These are phyloP conservation scores for Clitoria ternatea DNA, from an alignment of 306 rosid species.

Conservation along the genomic window DNA sequence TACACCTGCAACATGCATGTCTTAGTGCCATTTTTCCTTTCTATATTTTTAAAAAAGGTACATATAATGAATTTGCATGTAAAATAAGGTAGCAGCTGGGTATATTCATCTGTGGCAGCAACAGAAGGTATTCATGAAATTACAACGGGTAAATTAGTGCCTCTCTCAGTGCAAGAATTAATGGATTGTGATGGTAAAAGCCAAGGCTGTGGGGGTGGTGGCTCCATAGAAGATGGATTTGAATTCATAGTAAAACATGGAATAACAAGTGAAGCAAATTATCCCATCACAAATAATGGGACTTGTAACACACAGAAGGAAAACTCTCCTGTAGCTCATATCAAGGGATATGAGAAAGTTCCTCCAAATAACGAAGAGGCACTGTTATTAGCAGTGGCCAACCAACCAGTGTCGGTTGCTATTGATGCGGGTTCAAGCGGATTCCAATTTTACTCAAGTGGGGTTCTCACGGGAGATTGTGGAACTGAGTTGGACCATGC, in stretches of 20 bases:
- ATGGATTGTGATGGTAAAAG: slow-evolving; percentile 24
- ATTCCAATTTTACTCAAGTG: slow-evolving; percentile 23
- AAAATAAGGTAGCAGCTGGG: slow-evolving; percentile 27
- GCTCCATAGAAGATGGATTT: background rate
- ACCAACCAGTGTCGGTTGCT: slow-evolving; percentile 17
- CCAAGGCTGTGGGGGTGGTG: slow-evolving; percentile 21
- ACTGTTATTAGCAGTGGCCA: slow-evolving; percentile 18
- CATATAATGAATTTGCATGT: too few species aligned
- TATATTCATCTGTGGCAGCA: slow-evolving; percentile 20
- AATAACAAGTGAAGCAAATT: slow-evolving; percentile 18
- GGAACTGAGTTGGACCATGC: slow-evolving; percentile 9
- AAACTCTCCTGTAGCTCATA: background rate
- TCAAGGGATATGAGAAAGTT: slow-evolving; percentile 23
- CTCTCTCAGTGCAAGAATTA: slow-evolving; percentile 29
- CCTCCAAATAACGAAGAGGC: slow-evolving; percentile 13
- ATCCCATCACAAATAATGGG: slow-evolving; percentile 7
- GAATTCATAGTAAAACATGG: slow-evolving; percentile 13
- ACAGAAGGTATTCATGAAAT: slow-evolving; percentile 19
- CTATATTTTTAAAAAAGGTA: too few species aligned
- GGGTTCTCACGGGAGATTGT: slow-evolving; percentile 3
- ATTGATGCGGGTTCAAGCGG: background rate
- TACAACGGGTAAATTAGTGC: background rate
- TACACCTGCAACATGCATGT: too few species aligned
- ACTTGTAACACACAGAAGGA: background rate
- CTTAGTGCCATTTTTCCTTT: too few species aligned